phyloP scores from a whole-genome alignment of 1,284 basidiomycete species.

The Cryptococcus depauperatus region DNA sequence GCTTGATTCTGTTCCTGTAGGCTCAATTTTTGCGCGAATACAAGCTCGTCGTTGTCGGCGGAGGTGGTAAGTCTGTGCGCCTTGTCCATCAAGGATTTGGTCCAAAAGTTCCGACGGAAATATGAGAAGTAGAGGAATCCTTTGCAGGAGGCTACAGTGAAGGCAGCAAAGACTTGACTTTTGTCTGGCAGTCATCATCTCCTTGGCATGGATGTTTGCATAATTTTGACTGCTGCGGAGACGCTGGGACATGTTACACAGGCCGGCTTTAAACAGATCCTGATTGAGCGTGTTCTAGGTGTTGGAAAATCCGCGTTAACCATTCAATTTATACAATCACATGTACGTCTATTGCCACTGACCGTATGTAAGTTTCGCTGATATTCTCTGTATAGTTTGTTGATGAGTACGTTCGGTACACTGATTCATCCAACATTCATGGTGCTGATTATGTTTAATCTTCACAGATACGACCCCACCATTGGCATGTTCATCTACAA shows the following conservation, averaged over 20 bases:
- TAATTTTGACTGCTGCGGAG: no score
- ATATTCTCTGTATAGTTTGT: constrained; percentile 60
- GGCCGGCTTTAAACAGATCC: constrained; percentile 3
- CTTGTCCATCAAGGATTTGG: not conserved
- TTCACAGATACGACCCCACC: constrained; percentile 73
- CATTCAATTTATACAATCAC: constrained; percentile 87
- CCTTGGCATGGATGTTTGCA: no score
- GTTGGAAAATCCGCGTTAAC: constrained; percentile 90
- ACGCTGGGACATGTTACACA: no score
- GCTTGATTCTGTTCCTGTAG: constrained; percentile 49
- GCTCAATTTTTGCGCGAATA: constrained; percentile 91
- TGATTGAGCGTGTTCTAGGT: constrained; percentile 51
- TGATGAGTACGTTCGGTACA: constrained; percentile 55
- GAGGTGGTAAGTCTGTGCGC: constrained; percentile 65
- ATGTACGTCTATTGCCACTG: constrained; percentile 26
- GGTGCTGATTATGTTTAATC: constrained; percentile 5
- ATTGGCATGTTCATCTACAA: constrained; percentile 52
- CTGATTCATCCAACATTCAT: not conserved
- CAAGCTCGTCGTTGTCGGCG: constrained; percentile 94
- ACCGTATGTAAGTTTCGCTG: not conserved
- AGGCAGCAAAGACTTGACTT: not conserved
- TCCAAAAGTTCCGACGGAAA: not conserved
- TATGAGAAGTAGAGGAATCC: not conserved
- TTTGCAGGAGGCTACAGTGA: not conserved
- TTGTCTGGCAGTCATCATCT: not conserved